These are phyloP conservation scores for Fusarium stilboides DNA, from an alignment of 2,329 filamentous ascomycete genomes.

Conservation along the genomic window DNA sequence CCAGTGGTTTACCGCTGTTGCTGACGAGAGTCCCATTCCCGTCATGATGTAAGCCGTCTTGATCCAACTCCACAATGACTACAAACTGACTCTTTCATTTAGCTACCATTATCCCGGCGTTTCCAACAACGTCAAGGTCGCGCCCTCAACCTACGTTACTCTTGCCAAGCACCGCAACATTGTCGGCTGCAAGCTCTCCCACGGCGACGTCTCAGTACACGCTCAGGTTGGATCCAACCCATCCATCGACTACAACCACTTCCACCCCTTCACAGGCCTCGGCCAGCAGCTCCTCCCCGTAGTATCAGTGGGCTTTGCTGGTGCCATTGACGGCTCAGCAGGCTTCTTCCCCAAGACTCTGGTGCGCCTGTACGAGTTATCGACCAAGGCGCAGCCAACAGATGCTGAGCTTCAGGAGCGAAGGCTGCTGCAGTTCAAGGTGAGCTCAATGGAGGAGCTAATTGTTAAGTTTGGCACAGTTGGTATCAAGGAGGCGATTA, in stretches of 20 bases:
- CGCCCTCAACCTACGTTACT: conserved; percentile 68
- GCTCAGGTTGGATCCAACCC: conserved; percentile 73
- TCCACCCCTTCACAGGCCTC: conserved; percentile 75
- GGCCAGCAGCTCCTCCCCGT: conserved; percentile 76
- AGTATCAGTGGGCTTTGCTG: conserved; percentile 70
- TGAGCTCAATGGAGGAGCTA: conserved; percentile 74
- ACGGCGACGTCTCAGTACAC: conserved; percentile 76
- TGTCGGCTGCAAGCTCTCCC: conserved; percentile 78
- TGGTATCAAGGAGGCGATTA: conserved; percentile 76
- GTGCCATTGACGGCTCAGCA: conserved; percentile 74
- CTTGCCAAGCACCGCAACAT: conserved; percentile 76
- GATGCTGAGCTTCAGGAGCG: conserved; percentile 65
- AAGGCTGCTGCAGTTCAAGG: conserved; percentile 70
- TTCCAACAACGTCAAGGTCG: conserved; percentile 74
- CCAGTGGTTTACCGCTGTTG: conserved; percentile 72
- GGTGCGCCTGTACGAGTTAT: conserved; percentile 69
- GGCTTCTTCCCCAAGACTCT: conserved; percentile 75
- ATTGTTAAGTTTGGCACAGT: conserved; percentile 73
- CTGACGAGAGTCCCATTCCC: conserved; percentile 70
- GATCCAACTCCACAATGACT: background rate
- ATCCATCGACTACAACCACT: conserved; percentile 70
- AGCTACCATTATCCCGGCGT: conserved; percentile 78
- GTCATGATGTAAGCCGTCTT: conserved; percentile 67
- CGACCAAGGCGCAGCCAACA: conserved; percentile 48
- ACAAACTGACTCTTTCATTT: background rate